A percentile compares a stretch with the other conserved stretches of the same genome.
phyloP scores from a whole-genome alignment of 495 filamentous ascomycete species.

The Corynascus novoguineensis region DNA sequence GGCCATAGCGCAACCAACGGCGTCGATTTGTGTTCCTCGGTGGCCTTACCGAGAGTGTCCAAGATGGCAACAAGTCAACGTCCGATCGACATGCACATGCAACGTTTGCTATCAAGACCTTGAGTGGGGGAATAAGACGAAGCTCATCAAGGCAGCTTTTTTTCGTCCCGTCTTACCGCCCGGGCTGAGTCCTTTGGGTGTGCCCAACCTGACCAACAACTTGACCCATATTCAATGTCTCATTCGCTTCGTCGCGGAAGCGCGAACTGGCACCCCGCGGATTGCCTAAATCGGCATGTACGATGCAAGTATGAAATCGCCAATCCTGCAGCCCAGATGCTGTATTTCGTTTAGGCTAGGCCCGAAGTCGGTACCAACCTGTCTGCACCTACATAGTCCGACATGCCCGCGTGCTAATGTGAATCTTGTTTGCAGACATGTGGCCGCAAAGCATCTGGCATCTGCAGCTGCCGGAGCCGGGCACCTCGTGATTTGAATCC shows the following conservation, averaged over 20 bases:
- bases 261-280: not conserved
- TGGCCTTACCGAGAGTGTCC: conserved; percentile 12
- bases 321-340: not conserved
- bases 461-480: not conserved
- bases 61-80: conserved; percentile 19
- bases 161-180: not conserved
- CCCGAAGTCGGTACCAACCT: too few relatives aligned
- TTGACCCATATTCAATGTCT: too few relatives aligned
- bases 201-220: not conserved
- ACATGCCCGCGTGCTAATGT: too few relatives aligned
- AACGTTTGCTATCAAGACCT: conserved; percentile 4
- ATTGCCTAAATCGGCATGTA: conserved; percentile 12
- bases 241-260: not conserved
- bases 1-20: not conserved
- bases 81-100: conserved; percentile 13
- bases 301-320: too few relatives aligned
- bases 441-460: not conserved
- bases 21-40: conserved; percentile 6
- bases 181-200: not conserved
- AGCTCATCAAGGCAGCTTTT: not conserved
- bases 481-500: too few relatives aligned
- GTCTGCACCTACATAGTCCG: too few relatives aligned
- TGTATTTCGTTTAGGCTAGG: not conserved
- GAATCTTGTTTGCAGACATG: not conserved
- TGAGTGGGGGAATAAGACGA: conserved; percentile 8